These are phyloP conservation scores for Acanthamoeba culbertsoni DNA, from an alignment of 208 protist genomes.

Conservation along the genomic window DNA sequence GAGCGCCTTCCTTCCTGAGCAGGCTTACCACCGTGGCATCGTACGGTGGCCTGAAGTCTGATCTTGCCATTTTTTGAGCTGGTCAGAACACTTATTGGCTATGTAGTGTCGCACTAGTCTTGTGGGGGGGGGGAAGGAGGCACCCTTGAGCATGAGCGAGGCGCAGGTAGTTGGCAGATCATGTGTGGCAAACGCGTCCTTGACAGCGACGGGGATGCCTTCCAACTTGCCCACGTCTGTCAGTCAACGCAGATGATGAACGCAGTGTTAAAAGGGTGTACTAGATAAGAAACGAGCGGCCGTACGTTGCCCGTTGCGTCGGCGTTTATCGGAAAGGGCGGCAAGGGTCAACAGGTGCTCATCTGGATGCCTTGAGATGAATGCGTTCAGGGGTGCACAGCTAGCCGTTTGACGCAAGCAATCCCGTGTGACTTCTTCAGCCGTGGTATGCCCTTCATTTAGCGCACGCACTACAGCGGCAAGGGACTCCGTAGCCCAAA, in stretches of 20 bases:
- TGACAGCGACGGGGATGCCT: constrained; percentile 59
- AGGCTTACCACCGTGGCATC: constrained; percentile 65
- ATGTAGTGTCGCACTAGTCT: too few relatives aligned
- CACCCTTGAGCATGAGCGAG: constrained; percentile 59
- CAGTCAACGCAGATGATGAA: neutral
- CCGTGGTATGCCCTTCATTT: neutral
- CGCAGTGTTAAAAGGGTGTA: neutral
- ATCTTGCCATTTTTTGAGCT: neutral
- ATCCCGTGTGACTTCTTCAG: neutral
- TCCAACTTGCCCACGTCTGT: constrained; percentile 47
- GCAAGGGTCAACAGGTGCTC: neutral
- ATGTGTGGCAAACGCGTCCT: constrained; percentile 55
- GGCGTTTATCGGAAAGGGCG: neutral
- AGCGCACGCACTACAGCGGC: neutral
- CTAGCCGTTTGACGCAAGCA: neutral
- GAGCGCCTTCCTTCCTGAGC: constrained; percentile 64
- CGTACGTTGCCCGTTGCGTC: neutral
- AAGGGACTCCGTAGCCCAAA: neutral
- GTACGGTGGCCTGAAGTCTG: constrained; percentile 66
- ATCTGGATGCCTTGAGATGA: neutral
- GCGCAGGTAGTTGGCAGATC: constrained; percentile 59
- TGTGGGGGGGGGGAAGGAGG: neutral
- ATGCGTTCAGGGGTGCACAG: neutral
- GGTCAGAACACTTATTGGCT: too few relatives aligned
- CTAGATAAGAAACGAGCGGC: neutral